These are phyloP conservation scores for Fusarium brevicatenulatum DNA, from an alignment of 2,329 filamentous ascomycete species.

Conservation along the genomic window DNA sequence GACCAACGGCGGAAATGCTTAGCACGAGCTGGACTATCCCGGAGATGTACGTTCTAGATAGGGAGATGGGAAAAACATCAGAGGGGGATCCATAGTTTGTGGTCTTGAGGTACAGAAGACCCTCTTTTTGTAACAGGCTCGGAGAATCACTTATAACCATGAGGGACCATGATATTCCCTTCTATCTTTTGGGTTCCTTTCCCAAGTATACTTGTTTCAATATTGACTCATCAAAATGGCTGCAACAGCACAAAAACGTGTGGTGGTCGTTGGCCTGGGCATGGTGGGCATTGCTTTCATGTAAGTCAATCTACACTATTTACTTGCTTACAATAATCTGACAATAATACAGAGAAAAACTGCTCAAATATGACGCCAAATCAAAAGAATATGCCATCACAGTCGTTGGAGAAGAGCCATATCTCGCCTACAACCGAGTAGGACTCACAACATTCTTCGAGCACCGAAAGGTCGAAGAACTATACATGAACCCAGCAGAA, in stretches of 20 bases:
- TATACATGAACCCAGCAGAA: slow-evolving; percentile 87
- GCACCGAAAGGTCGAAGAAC: slow-evolving; percentile 82
- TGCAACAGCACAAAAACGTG: slow-evolving; percentile 60
- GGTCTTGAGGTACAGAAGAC: slow-evolving; percentile 13
- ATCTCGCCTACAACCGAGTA: slow-evolving; percentile 91
- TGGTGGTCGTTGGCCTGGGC: slow-evolving; percentile 87
- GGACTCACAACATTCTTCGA: slow-evolving; percentile 90
- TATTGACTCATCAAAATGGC: slow-evolving; percentile 22
- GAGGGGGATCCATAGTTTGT: slow-evolving; percentile 13
- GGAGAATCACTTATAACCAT: slow-evolving; percentile 33
- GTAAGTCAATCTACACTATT: slow-evolving; percentile 61
- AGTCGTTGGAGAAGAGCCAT: slow-evolving; percentile 87
- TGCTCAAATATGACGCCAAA: slow-evolving; percentile 84
- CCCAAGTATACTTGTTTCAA: neutral
- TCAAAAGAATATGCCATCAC: slow-evolving; percentile 80
- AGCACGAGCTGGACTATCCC: slow-evolving; percentile 5
- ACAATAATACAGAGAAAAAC: slow-evolving; percentile 74
- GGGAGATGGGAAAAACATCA: slow-evolving; percentile 24
- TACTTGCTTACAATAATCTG: neutral
- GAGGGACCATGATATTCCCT: neutral
- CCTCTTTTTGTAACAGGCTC: slow-evolving; percentile 24
- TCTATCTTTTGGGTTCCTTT: neutral
- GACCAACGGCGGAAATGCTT: slow-evolving; percentile 36
- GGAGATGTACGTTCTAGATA: slow-evolving; percentile 42
- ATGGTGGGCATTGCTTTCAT: slow-evolving; percentile 94